A percentile compares a stretch with the other conserved stretches of the same genome.
Conservation (phyloP, 139 green algal species). For the Chlorella sp. region DNA sequence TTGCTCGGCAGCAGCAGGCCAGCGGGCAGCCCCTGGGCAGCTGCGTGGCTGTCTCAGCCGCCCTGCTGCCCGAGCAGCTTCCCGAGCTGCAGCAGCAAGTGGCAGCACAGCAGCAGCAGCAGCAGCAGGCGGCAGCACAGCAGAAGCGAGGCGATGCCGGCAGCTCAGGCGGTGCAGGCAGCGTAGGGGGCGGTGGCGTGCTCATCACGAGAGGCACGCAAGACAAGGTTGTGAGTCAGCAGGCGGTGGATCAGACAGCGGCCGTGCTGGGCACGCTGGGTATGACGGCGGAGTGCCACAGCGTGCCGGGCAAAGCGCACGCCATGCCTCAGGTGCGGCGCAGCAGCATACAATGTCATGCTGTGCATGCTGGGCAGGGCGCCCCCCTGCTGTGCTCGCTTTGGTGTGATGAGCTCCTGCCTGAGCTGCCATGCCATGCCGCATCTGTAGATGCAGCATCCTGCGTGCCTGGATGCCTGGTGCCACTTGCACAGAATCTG, state of each 20-base stretch:
- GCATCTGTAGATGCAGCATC: too few species aligned
- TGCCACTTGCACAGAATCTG: too few species aligned
- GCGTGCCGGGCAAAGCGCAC: conserved; percentile 21
- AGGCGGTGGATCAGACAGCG: neutral
- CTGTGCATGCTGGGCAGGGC: neutral
- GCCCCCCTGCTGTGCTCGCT: neutral
- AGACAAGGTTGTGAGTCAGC: neutral
- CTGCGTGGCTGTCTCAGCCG: conserved; percentile 17
- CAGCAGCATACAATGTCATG: too few species aligned
- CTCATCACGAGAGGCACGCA: conserved; percentile 2
- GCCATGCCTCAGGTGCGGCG: conserved; percentile 16
- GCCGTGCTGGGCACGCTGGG: neutral
- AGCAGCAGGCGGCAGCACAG: neutral
- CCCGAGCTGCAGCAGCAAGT: neutral
- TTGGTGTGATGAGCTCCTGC: too few species aligned
- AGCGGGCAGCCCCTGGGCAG: conserved; percentile 7
- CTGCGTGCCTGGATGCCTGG: neutral
- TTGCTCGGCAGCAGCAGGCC: conserved; percentile 19
- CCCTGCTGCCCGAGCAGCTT: conserved; percentile 28
- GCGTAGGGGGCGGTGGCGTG: neutral
- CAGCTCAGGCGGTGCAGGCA: neutral
- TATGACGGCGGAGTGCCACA: neutral
- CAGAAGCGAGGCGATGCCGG: neutral
- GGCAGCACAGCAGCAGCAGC: neutral
- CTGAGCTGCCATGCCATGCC: too few species aligned